Conservation (phyloP, 352 stramenopile genomes). For the Phytophthora tentaculata region DNA sequence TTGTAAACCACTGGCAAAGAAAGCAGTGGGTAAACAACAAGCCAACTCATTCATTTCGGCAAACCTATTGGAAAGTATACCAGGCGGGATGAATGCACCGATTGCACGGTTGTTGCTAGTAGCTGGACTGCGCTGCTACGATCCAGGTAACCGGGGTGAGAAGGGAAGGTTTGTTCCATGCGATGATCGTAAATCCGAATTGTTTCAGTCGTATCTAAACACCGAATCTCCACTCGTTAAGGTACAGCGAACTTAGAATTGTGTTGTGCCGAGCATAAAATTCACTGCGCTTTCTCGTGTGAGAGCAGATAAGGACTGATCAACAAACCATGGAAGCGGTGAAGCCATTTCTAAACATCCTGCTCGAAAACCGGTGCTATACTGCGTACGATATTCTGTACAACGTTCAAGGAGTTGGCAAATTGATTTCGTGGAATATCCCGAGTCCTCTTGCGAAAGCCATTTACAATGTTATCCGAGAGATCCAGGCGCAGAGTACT, state of each 20-base stretch:
- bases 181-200: slow-evolving; percentile 38
- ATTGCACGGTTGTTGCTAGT: slow-evolving; percentile 55
- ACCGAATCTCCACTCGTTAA: slow-evolving; percentile 47
- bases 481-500: slow-evolving; percentile 49
- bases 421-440: slow-evolving; percentile 64
- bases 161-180: slow-evolving; percentile 47
- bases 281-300: not conserved
- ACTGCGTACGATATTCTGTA: slow-evolving; percentile 65
- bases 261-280: too few relatives aligned
- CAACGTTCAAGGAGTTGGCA: slow-evolving; percentile 49
- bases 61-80: slow-evolving; percentile 63
- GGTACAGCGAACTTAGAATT: slow-evolving; percentile 35
- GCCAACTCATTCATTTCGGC: slow-evolving; percentile 35
- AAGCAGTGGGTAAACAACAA: slow-evolving; percentile 10
- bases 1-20: not conserved
- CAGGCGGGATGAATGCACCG: slow-evolving; percentile 54
- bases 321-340: slow-evolving; percentile 53
- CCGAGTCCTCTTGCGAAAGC: slow-evolving; percentile 49
- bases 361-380: slow-evolving; percentile 58
- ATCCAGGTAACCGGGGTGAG: slow-evolving; percentile 36
- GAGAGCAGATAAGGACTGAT: slow-evolving; percentile 54
- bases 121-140: slow-evolving; percentile 53
- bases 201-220: slow-evolving; percentile 52
- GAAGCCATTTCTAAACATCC: slow-evolving; percentile 39
- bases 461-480: slow-evolving; percentile 64